A percentile compares a stretch with the other conserved stretches of the same genome.
Evolutionary conservation across 2,329 filamentous ascomycete genomes (phyloP).

Genomic region (Colletotrichum acutatum): DNA sequence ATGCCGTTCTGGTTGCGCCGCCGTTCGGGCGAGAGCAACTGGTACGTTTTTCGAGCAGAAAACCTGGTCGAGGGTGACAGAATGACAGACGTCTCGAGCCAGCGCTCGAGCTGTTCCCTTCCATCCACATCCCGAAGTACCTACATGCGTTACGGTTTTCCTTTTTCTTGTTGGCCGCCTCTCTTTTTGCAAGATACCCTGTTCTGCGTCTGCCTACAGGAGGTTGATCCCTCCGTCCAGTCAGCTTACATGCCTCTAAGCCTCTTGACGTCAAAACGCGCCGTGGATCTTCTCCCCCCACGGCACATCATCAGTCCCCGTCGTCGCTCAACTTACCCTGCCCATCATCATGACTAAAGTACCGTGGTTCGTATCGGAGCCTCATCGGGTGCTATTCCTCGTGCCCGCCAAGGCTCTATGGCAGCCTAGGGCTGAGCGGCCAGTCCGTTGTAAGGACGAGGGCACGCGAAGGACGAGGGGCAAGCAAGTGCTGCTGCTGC

Average conservation of each 20-base stretch:
- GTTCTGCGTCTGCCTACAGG: background rate
- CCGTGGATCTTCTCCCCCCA: background rate
- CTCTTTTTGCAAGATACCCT: background rate
- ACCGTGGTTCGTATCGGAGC: constrained; percentile 22
- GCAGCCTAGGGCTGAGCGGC: constrained; percentile 27
- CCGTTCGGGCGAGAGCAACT: background rate
- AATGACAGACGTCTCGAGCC: constrained; percentile 20
- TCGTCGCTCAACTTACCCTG: background rate
- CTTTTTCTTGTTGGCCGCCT: background rate
- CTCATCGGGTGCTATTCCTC: constrained; percentile 20
- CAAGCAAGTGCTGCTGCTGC: constrained; percentile 12
- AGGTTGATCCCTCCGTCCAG: background rate
- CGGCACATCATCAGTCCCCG: background rate
- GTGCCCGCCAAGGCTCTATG: constrained; percentile 25
- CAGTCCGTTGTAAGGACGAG: background rate
- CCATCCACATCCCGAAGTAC: constrained; percentile 12
- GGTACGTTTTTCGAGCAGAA: background rate
- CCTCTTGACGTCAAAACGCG: constrained; percentile 32
- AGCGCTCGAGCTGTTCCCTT: constrained; percentile 3
- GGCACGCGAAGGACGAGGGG: background rate
- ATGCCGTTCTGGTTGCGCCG: background rate
- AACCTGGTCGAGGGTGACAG: constrained; percentile 16
- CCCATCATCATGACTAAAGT: background rate
- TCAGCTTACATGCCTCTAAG: constrained; percentile 30
- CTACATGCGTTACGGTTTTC: background rate